Base-by-base conservation (phyloP, 2,329 filamentous ascomycete genomes). In the Colletotrichum sp. region DNA sequence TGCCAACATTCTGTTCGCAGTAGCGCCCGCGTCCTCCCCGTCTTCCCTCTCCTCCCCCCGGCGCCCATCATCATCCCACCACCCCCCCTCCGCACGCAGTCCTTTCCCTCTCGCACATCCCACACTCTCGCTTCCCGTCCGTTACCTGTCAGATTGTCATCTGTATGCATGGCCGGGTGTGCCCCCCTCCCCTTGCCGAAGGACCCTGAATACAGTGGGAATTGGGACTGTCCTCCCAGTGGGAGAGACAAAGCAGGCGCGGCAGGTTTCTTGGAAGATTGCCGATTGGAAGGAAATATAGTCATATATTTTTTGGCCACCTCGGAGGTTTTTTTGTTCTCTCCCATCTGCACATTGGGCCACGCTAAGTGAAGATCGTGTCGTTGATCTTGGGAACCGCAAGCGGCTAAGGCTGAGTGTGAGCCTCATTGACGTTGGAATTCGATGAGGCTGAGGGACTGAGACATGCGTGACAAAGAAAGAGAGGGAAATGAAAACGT, bases 231-330 rank as follows among this genome's bases (percentile, higher is more conserved):
- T 73, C 57, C 26, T 55, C 52, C 38, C 69, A 67, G 71, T 28
- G 57, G 38, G 9, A 32, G 34, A 21, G 10, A 24, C 32, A 63
- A 26, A 34, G 38, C 28, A 67, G 52, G 26, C 16, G 7, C 28
- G 55, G 30, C 34, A 67, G 52, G 26, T 21, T 9, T 52, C 32
- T 48, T 57, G 72, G 72, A 72, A 75, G 30, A 32, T 26, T 43
- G 32, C 73, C 73, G 73, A 75, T 75, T 75, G 73, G 73, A 70
- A 52, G 57, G n/a, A 66, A 30, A 38, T 15, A 52, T 26, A 48
- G n/a, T 57, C 43, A 28, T 28, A 26, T 30, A 13, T 67, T 34
- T 15, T 26, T 34, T 67, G 38, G 28, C 18, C 16, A 26, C 66
- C 16, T 38, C 66, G 48, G 66, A 68, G 30, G 18, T 28, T 52